Base-by-base conservation (phyloP, 2,329 filamentous ascomycete species). In the Penicillium sp. region DNA sequence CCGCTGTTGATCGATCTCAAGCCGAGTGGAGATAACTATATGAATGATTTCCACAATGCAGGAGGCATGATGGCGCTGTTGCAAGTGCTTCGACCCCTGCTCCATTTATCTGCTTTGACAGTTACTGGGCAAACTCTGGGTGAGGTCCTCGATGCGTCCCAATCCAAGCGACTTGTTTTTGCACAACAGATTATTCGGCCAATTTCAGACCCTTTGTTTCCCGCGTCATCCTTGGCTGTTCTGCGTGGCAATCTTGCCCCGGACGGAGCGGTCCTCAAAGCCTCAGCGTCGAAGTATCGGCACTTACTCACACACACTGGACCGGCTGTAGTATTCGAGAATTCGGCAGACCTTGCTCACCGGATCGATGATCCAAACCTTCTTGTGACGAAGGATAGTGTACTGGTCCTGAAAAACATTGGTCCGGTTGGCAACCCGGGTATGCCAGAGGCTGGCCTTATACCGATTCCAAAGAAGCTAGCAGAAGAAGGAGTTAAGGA, bases 11-110 rank as follows among this genome's bases (percentile, higher is more conserved):
- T 77, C 9, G 75, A 78, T 53, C 62, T 78, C n/a, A 77, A 78
- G 51, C 75, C 75, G 0, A 76, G 73, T 47, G 75, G 75, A 3
- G 73, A 76, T 51, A 76, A 76, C 51, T 77, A 77, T 55, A 77
- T 77, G 75, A 73, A 68, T n/a, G 75, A 78, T 54, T 77, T 77
- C 48, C 75, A 77, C 53, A 75, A 77, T 51, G 74, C 74, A 0
- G 75, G 75, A 2, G 75, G 75, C 4, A 77, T 77, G 74, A 56
- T 73, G 24, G 72, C 72, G 4, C 57, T 78, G 6, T 54, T 77
- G 21, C 72, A 75, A 48, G 70, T 68, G 0, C 62, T 78, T 5
- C 66, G 68, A 6, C 73, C 74, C 6, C 61, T 77, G 4, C 63
- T 78, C 9, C 66, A 74, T 52, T 66, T 76, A 8, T 64, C 70